Evolutionary conservation across 2,329 filamentous ascomycete species (phyloP), one percentile per base, ranked within the genome.

Genomic region (Fusarium sp.): DNA sequence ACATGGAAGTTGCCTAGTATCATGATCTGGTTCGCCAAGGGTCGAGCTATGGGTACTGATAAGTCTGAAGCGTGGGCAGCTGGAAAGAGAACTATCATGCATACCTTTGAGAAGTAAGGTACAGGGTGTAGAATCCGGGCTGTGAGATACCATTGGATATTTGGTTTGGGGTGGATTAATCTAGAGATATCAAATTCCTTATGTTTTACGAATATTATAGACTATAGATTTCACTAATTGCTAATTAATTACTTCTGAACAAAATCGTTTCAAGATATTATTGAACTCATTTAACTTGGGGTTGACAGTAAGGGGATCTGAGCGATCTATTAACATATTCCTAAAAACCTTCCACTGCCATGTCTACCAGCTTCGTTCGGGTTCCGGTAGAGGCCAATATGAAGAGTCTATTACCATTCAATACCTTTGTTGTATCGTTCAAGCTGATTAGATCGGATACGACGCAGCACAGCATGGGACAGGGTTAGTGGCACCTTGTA

Each of bases 1-100:
- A 73, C 53, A 2, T 77, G 77, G 60, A 82, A 80, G 74, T 16
- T 81, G n/a, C 80, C 80, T 12, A 79, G 80, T 61, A 70, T 80
- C 42, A 22, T 83, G 24, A 72, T 83, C 32, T 82, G 80, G 76
- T 80, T 72, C 52, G 30, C 77, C 27, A 83, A 83, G 76, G 79
- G 80, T 1, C 74, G 81, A 3, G 72, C 77, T 48, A 57, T 84
- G 53, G 81, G 81, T 6, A 80, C 79, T 3, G 74, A 82, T 30
- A 72, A 74, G 30, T 76, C 77, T 3, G 64, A 61, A 18, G 61
- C 57, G 0, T 74, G 77, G 57, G 80, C 80, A 4, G 74, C 74
- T 4, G 81, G 81, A 3, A 80, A 81, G 64, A 77, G 71, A 60
- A 79, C 76, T 12, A 62, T 77, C 68, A 71, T 58, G 48, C 70